Percentiles rank a stretch among this genome's conserved stretches.
Conservation (phyloP, 2,329 filamentous ascomycete genomes). For the Cadophora sp. region DNA sequence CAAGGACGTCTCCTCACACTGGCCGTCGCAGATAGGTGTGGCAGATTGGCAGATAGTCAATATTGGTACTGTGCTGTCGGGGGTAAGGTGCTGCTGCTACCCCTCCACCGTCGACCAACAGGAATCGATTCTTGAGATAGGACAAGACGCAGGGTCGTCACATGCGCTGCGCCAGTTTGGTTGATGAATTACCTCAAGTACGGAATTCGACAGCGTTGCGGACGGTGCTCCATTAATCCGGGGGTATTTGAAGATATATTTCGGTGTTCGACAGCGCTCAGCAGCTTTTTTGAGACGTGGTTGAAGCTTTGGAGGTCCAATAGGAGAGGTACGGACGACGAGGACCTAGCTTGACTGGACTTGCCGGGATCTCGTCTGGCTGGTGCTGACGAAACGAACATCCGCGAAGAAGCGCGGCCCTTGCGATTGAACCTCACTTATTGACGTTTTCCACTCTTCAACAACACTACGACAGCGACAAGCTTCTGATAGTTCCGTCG, state of each 20-base stretch:
- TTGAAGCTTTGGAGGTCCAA: conserved; percentile 26
- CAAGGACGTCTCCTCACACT: conserved; percentile 12
- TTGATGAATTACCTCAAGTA: conserved; percentile 31
- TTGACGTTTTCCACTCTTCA: background rate
- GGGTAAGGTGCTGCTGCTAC: conserved; percentile 31
- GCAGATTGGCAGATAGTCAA: conserved; percentile 24
- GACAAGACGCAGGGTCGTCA: conserved; percentile 38
- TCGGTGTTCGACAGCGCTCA: conserved; percentile 16
- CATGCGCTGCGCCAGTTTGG: conserved; percentile 33
- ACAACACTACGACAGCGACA: conserved; percentile 9
- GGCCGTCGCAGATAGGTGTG: conserved; percentile 15
- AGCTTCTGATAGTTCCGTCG: conserved; percentile 15
- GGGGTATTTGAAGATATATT: conserved; percentile 18
- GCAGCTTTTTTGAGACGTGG: conserved; percentile 17
- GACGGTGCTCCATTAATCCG: conserved; percentile 36
- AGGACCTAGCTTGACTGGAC: conserved; percentile 14
- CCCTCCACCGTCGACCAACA: conserved; percentile 43
- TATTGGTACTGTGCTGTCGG: conserved; percentile 15
- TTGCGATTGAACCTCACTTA: background rate
- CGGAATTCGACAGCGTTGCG: conserved; percentile 29
- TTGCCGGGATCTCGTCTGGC: conserved; percentile 22
- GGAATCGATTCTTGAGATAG: conserved; percentile 35
- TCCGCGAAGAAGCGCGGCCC: background rate
- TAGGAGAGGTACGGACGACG: conserved; percentile 27
- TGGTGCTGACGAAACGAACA: conserved; percentile 20